Evolutionary conservation across 2,329 filamentous ascomycete species (phyloP), one percentile per base, ranked within the genome.

Genomic region (Colletotrichum aenigma): DNA sequence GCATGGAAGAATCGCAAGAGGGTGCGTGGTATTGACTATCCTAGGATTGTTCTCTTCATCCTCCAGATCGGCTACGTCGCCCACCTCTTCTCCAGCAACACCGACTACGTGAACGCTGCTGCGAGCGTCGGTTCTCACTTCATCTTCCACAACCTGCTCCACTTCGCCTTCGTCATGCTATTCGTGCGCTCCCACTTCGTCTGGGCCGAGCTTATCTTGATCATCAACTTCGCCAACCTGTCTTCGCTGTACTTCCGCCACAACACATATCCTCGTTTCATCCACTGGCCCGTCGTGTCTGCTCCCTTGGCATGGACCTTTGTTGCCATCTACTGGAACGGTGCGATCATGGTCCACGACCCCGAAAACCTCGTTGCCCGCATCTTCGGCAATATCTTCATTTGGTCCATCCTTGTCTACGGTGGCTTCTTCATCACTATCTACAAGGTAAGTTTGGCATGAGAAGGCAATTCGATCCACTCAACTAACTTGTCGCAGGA

Each of bases 301-400:
- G 94, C 93, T 0, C 96, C 96, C 7, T 88, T 98, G 79, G 94
- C 94, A 2, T 98, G 95, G 94, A 96, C 94, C 16, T 94, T 97
- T 81, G 92, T 96, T 16, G 94, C 94, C 34, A 89, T 98, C 69
- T 96, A 96, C 88, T 98, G 95, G 95, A 95, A 95, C 79, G 96
- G 96, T 10, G 95, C 96, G 24, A 93, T 96, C 64, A 94, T 94
- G 82, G 91, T 96, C n/a, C 87, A 87, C n/a, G 88, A 95, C 81
- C 89, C 92, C 9, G 86, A 93, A 73, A 90, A 87, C 74, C 84
- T 95, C 6, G 88, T 93, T 3, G 93, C 94, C n/a, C 89, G 95
- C 64, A 93, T 98, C 78, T 91, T 97, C 28, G 95, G 94, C 67
- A 98, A 98, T 82, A 88, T 98, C 78, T 95, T 96, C 79, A 94